Percentiles rank a stretch among this genome's conserved stretches.
These are phyloP conservation scores for Tricladium varicosporioides DNA, from an alignment of 2,329 filamentous ascomycete genomes.

Conservation along the genomic window DNA sequence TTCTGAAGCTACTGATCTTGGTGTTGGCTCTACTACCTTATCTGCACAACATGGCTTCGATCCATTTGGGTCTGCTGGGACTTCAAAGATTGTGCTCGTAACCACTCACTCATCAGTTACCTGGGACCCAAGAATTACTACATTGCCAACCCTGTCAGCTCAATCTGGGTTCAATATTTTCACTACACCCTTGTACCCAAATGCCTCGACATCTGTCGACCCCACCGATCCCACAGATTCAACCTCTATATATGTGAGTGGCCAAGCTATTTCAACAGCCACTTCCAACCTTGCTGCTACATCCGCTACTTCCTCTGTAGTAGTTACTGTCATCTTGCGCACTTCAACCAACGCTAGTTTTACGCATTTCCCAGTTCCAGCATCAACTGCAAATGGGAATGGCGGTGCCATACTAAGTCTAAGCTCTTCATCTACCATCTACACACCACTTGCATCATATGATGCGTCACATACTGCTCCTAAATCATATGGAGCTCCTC, in stretches of 20 bases:
- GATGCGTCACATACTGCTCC: no score
- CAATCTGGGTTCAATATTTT: constrained; percentile 16
- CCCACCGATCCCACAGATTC: background rate
- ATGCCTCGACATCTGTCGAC: background rate
- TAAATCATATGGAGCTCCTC: no score
- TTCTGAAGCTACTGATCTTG: background rate
- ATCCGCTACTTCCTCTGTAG: background rate
- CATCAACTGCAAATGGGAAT: background rate
- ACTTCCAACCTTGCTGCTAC: background rate
- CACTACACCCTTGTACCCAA: background rate
- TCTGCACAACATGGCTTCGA: constrained; percentile 6
- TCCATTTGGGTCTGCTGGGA: background rate
- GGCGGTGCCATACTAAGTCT: background rate
- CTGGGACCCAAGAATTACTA: constrained; percentile 10
- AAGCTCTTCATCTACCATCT: background rate
- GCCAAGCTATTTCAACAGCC: no score
- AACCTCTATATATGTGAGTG: background rate
- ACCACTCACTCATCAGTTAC: constrained; percentile 13
- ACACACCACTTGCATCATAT: background rate
- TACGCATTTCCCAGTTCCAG: background rate
- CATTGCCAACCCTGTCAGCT: constrained; percentile 14
- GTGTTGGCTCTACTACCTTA: background rate
- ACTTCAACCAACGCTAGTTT: background rate
- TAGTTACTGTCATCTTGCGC: background rate
- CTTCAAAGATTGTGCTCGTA: background rate